Base-by-base conservation (phyloP, 441 rosid species). In the Erysimum pusillum region DNA sequence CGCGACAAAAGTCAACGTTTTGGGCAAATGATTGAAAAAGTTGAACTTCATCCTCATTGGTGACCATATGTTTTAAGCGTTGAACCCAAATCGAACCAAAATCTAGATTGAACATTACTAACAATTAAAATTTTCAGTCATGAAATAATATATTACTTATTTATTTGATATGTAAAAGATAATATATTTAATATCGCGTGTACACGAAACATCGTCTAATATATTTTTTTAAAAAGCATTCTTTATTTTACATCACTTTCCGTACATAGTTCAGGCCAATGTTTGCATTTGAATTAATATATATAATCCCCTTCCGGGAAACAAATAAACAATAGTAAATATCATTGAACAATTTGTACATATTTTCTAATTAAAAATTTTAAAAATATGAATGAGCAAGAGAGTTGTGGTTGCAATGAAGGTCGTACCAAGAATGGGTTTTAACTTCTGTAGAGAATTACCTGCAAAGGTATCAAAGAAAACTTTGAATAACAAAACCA, bases 361-460 rank as follows among this genome's bases (percentile, higher is more conserved):
- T 13, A 13, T 11, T 44, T 5, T 44, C 7, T 44, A 44, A 13
- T 44, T 44, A 1, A 44, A 42, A 5, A 5, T 1, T 28, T 28
- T 28, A 0, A 44, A 44, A 14, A 13, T 5, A 39, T 63, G 67
- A 63, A 41, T 63, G 38, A 42, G 36, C 51, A 41, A 41, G 7
- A 63, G 15, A 17, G 31, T 2, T n/a, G 17, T 45, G 9, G 45
- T 66, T 66, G 14, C 20, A 13, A 44, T 73, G 64, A 54, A 53
- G 7, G 48, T 73, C 17, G 49, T 44, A 35, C 77, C 77, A 4
- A 74, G 58, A 32, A 64, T 56, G 64, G 57, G 49, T 64, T 44
- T 54, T 44, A 74, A 64, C 49, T 44, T 74, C 49, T 31, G 2
- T 66, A 1, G 22, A 74, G 67, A 46, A 34, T 44, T 56, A 64